Conservation (phyloP, 306 rosid genomes). For the Argentina anserina region DNA sequence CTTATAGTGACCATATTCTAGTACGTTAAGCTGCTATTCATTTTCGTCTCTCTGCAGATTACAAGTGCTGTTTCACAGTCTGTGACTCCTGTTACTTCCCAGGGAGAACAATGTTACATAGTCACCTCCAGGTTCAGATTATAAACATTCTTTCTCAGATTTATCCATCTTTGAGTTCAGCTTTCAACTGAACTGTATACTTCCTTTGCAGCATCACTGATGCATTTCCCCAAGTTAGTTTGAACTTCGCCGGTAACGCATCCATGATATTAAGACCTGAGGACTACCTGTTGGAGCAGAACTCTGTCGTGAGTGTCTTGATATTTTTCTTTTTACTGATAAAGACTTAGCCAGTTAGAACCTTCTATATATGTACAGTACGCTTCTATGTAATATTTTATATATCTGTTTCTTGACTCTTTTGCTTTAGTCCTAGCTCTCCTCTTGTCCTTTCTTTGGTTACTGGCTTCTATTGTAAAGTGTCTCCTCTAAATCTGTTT, state of each 20-base stretch:
- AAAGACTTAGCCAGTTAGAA: neutral
- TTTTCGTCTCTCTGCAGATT: constrained; percentile 38
- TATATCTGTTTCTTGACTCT: neutral
- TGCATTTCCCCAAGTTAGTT: constrained; percentile 60
- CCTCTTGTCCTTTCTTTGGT: neutral
- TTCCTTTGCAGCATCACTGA: constrained; percentile 39
- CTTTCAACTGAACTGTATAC: neutral
- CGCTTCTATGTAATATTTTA: neutral
- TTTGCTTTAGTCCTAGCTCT: neutral
- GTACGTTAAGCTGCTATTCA: neutral
- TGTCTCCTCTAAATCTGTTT: neutral
- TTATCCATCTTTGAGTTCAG: neutral
- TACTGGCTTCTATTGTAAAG: neutral
- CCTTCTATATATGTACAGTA: neutral
- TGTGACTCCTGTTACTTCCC: constrained; percentile 36
- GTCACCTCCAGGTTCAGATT: constrained; percentile 42
- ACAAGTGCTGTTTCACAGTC: constrained; percentile 49
- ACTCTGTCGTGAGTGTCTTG: constrained; percentile 46
- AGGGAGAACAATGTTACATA: constrained; percentile 54
- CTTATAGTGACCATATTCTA: neutral
- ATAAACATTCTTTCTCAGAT: neutral
- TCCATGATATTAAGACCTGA: constrained; percentile 58
- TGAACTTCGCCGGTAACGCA: constrained; percentile 65
- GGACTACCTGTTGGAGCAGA: constrained; percentile 66
- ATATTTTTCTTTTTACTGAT: constrained; percentile 8